A percentile compares a stretch with the other conserved stretches of the same genome.
Conservation (phyloP, 2,329 filamentous ascomycete genomes). For the Hypoxylon sp. region DNA sequence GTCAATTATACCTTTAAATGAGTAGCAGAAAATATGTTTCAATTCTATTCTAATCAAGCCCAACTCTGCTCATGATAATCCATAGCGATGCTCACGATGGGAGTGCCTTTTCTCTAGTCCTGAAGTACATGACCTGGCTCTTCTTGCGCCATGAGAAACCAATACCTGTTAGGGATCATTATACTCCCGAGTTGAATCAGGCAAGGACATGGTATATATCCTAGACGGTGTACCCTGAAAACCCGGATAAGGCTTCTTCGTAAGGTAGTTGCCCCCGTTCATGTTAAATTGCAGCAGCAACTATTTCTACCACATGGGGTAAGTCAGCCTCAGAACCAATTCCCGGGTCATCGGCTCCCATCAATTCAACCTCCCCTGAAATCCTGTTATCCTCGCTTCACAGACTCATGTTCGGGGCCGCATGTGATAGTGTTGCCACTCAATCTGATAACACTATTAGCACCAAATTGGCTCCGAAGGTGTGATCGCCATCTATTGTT, state of each 20-base stretch:
- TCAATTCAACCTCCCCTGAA: neutral
- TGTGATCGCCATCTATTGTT: slow-evolving; percentile 16
- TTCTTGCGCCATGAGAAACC: neutral
- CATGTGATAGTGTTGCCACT: slow-evolving; percentile 12
- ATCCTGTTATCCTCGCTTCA: neutral
- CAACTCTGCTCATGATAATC: neutral
- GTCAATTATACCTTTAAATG: neutral
- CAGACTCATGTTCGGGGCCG: slow-evolving; percentile 7
- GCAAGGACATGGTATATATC: slow-evolving; percentile 1
- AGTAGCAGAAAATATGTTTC: neutral
- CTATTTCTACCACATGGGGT: slow-evolving; percentile 1
- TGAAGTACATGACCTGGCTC: neutral
- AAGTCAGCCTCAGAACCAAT: slow-evolving; percentile 7
- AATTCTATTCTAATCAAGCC: neutral
- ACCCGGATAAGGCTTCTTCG: neutral
- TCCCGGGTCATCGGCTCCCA: neutral
- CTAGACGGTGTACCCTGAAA: neutral
- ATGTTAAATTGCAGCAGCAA: slow-evolving; percentile 3
- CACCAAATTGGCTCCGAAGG: slow-evolving; percentile 12
- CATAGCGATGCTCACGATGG: neutral
- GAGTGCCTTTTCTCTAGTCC: neutral
- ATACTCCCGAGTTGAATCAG: neutral
- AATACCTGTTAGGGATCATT: neutral
- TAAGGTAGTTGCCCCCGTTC: slow-evolving; percentile 3
- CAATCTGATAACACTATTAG: slow-evolving; percentile 5